Evolutionary conservation across 176 grass and related monocot genomes (phyloP), one percentile per base, ranked within the genome.

Genomic region (Phoenix roebelenii): DNA sequence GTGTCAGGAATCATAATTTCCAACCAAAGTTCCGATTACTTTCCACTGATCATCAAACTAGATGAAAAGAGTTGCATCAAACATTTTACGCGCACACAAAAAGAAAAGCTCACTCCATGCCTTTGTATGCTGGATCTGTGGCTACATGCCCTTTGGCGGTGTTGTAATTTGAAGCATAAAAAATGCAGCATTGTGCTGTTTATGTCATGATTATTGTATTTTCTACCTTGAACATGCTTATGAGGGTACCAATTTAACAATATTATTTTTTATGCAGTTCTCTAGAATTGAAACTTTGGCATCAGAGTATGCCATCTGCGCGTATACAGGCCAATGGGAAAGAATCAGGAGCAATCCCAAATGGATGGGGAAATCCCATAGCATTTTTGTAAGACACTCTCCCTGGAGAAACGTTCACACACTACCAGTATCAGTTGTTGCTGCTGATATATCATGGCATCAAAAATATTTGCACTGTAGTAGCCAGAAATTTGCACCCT

Each of bases 301-400:
- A 22, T 67, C 74, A 35, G 76, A 78, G 19, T 70, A 78, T 61
- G 78, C 77, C 56, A 88, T 97, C 74, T 91, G 80, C 58, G 82
- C 92, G 18, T 85, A 72, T 55, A 88, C 69, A 16, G 87, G 84
- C 51, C 59, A 83, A 44, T 70, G 83, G 16, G 63, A 72, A 73
- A 61, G 44, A 65, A 72, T 76, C 29, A 18, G 57, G 32, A 75
- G 74, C 55, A 72, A 70, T 53, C 69, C 72, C 57, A 64, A 28
- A 63, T 65, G 71, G 78, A 69, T 25, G 23, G 30, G 18, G 16
- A 87, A 77, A 80, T 50, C 80, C 60, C 74, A 84, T 59, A 58
- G 66, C 63, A 68, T 97, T 59, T 64, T 80, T 57, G 92, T 97
- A 84, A 91, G 83, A 20, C 4, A 52, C 58, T 44, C 24, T 44